Evolutionary conservation across 768 basidiomycete genomes (phyloP), one percentile per base, ranked within the genome.

Genomic region (Scleroderma bovista): DNA sequence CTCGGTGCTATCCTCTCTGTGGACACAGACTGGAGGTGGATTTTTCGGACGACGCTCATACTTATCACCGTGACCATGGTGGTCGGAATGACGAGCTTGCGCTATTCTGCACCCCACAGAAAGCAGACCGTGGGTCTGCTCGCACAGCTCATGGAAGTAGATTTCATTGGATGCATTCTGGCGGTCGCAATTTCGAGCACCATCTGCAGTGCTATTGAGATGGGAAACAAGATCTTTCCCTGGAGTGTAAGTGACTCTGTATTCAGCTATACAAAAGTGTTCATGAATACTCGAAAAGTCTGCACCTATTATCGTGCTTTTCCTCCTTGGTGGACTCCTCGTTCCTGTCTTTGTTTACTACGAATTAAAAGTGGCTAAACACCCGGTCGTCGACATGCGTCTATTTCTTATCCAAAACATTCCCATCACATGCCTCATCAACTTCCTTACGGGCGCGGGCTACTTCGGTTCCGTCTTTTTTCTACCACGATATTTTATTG

Each of bases 1-100:
- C 52, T 78, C 5, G 76, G 76, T 7, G 76, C 76, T 19, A 58
- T 72, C 33, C 65, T 77, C 44, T 69, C 75, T 4, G 70, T 73
- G 53, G 65, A 75, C 37, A 55, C 69, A 8, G 42, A 65, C 7
- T 77, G 75, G 75, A 60, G 75, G 53, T 76, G 75, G 75, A 57
- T 72, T 41, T 76, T 75, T 60, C 75, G 72, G 61, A 74, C 73
- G 48, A 69, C 69, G 0, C 43, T 69, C 34, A 57, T 69, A 8
- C 63, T 70, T 49, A 69, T 70, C 20, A 60, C 51, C 20, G 15
- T 68, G 2, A 70, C 65, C 7, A 26, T 70, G 23, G 36, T 24
- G 9, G 42, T 68, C 13, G 67, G 63, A 12, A 51, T 62, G 17
- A 17, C 57, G 8, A 65, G 58, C 47, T 58, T 69, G 38, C 51